Base-by-base conservation (phyloP, 1,284 basidiomycete species). In the Testicularia cyperi region DNA sequence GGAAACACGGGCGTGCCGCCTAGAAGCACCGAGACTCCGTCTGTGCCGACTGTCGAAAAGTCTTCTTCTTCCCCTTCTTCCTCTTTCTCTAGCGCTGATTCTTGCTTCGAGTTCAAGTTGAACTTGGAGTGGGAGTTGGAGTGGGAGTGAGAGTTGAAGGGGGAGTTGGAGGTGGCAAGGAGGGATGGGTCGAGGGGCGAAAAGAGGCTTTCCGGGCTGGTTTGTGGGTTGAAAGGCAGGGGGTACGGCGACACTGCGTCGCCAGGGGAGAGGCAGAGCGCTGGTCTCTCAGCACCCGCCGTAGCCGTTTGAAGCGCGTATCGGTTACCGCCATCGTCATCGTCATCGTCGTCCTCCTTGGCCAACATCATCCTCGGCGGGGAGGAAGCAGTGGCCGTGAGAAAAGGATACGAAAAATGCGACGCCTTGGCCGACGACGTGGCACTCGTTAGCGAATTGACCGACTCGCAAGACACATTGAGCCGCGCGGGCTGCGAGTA, bases 361-460 rank as follows among this genome's bases (percentile, higher is more conserved):
- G n/a, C n/a, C n/a, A n/a, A n/a, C n/a, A n/a, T n/a, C n/a, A n/a
- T n/a, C n/a, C n/a, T n/a, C n/a, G n/a, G n/a, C n/a, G n/a, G n/a
- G n/a, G n/a, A n/a, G n/a, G n/a, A n/a, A n/a, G n/a, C n/a, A n/a
- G n/a, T n/a, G n/a, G n/a, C n/a, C n/a, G n/a, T n/a, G n/a, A n/a
- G n/a, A n/a, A n/a, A 72, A 1, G 70, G 70, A 54, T 73, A 70
- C 15, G 56, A 65, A 22, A 58, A 57, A 48, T 72, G 67, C 6
- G 55, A 54, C 2, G 52, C 66, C 2, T 22, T 42, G 15, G 26
- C 36, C 6, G 18, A 26, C 24, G 54, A 48, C 20, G 36, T 43
- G 25, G 31, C 5, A 2, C 42, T 28, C 12, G 29, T 18, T 24
- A 44, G 28, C 0, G 41, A 38, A 9, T 33, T 38, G 2, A 49